Percentiles rank a stretch among this genome's conserved stretches.
Conservation (phyloP, 2,329 filamentous ascomycete species). For the Xylaria sp. region DNA sequence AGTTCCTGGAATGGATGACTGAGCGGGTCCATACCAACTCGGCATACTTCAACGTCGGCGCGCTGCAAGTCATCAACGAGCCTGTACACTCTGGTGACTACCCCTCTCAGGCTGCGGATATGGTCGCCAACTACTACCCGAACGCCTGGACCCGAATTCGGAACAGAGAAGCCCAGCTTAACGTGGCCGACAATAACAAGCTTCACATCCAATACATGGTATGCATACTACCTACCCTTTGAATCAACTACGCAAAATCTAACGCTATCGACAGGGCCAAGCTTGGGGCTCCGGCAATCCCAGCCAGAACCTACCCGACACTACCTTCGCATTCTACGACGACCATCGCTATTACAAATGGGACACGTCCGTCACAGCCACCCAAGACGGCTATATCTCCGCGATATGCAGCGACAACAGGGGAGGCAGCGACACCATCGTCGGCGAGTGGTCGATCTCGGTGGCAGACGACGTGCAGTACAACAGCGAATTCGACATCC, state of each 20-base stretch:
- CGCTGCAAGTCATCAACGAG: conserved; percentile 63
- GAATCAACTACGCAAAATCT: neutral
- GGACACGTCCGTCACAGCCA: conserved; percentile 55
- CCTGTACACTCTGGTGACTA: conserved; percentile 50
- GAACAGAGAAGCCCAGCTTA: conserved; percentile 53
- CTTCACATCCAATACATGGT: conserved; percentile 57
- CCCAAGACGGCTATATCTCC: conserved; percentile 62
- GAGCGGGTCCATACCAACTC: conserved; percentile 56
- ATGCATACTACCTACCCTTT: conserved; percentile 3
- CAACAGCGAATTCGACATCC: conserved; percentile 52
- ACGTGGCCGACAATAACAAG: conserved; percentile 51
- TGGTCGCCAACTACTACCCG: conserved; percentile 58
- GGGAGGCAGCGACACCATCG: conserved; percentile 56
- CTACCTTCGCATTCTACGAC: conserved; percentile 51
- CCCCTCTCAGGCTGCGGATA: conserved; percentile 44
- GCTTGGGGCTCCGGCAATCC: conserved; percentile 64
- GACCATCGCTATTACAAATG: conserved; percentile 55
- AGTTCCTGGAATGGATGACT: conserved; percentile 61
- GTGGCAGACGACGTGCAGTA: conserved; percentile 61
- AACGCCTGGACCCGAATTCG: conserved; percentile 57
- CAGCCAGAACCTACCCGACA: conserved; percentile 49
- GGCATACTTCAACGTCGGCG: conserved; percentile 60
- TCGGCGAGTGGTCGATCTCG: conserved; percentile 69
- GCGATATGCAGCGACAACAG: conserved; percentile 57
- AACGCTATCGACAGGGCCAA: conserved; percentile 22